phyloP scores from a whole-genome alignment of 2,329 filamentous ascomycete species.

The Aspergillus pseudonomiae region DNA sequence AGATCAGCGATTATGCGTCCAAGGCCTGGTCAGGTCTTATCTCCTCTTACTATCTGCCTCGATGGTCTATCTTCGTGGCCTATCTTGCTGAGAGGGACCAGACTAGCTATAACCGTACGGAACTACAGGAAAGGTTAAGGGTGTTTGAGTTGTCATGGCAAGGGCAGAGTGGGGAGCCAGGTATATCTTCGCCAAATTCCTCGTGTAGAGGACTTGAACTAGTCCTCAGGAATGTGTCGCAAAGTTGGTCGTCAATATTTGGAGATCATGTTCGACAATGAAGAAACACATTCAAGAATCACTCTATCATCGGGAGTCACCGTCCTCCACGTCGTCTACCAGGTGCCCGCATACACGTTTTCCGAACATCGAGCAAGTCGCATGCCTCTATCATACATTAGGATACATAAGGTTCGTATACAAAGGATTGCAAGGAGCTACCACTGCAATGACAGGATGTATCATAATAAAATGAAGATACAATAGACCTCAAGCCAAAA shows the following conservation, averaged over 20 bases:
- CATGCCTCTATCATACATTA: background rate
- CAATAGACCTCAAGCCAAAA: too few relatives aligned
- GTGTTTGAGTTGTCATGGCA: background rate
- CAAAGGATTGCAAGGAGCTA: too few relatives aligned
- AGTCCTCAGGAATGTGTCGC: background rate
- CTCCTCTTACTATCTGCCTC: conserved; percentile 48
- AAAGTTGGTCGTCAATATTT: background rate
- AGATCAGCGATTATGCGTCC: conserved; percentile 55
- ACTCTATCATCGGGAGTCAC: background rate
- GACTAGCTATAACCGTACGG: background rate
- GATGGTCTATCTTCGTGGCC: conserved; percentile 52
- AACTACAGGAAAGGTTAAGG: background rate
- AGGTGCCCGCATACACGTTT: background rate
- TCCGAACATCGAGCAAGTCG: too few relatives aligned
- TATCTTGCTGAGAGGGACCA: conserved; percentile 24
- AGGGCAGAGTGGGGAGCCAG: background rate
- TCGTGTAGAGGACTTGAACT: background rate
- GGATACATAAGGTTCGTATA: background rate
- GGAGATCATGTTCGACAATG: background rate
- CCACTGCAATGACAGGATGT: too few relatives aligned
- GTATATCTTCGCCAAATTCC: background rate
- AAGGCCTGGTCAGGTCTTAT: conserved; percentile 55
- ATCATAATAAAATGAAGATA: too few relatives aligned
- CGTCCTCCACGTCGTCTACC: background rate
- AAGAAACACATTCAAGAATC: background rate